These are phyloP conservation scores for Zygoascus ofunaensis DNA, from an alignment of 805 yeast species.

Conservation along the genomic window DNA sequence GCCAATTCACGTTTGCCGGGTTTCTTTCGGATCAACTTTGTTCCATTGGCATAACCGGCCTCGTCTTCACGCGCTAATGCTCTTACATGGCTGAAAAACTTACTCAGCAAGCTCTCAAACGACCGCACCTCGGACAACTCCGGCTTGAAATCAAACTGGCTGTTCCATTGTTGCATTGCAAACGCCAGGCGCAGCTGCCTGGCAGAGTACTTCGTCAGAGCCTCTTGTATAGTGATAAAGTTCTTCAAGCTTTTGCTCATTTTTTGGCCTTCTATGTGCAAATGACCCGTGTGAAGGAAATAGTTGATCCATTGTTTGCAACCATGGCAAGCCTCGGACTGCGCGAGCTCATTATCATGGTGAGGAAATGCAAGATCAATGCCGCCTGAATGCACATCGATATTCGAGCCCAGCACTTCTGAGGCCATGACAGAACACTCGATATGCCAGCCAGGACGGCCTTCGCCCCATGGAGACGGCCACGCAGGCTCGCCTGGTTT, in stretches of 20 bases:
- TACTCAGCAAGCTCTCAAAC: slow-evolving; percentile 62
- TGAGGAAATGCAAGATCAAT: slow-evolving; percentile 97
- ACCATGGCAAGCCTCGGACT: slow-evolving; percentile 85
- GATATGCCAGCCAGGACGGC: slow-evolving; percentile 99
- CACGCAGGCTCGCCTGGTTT: slow-evolving; percentile 97
- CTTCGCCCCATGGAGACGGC: slow-evolving; percentile 94
- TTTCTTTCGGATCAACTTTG: slow-evolving; percentile 51
- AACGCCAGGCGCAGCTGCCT: slow-evolving; percentile 87
- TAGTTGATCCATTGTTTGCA: slow-evolving; percentile 94
- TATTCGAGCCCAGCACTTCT: slow-evolving; percentile 68
- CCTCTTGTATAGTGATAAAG: slow-evolving; percentile 90
- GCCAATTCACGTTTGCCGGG: slow-evolving; percentile 45
- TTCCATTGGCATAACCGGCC: slow-evolving; percentile 39
- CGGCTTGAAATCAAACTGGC: slow-evolving; percentile 85
- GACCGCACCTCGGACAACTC: slow-evolving; percentile 68
- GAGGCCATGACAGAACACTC: slow-evolving; percentile 99
- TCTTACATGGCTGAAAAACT: slow-evolving; percentile 74
- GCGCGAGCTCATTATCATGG: slow-evolving; percentile 97
- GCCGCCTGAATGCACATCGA: slow-evolving; percentile 97
- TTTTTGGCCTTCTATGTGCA: slow-evolving; percentile 96
- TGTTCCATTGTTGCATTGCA: slow-evolving; percentile 88
- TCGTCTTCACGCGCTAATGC: slow-evolving; percentile 65
- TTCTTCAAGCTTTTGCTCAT: slow-evolving; percentile 95
- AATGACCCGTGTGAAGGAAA: slow-evolving; percentile 93
- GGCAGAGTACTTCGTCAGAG: slow-evolving; percentile 57